phyloP scores from a whole-genome alignment of 352 stramenopile genomes.

The Phytophthora quininea region DNA sequence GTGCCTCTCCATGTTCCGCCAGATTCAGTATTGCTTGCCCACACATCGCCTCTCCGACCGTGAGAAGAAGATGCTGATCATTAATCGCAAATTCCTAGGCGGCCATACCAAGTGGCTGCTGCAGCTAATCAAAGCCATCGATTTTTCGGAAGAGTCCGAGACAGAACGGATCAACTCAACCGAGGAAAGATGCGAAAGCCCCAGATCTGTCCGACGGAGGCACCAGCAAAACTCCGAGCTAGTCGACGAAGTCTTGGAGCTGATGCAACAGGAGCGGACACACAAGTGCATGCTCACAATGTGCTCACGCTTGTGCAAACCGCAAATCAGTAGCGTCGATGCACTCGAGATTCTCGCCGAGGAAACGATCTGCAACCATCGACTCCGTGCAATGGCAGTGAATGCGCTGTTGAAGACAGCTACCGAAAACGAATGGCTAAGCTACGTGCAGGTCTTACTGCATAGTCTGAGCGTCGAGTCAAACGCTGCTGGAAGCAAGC shows the following conservation, averaged over 20 bases:
- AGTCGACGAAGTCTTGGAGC: conserved; percentile 61
- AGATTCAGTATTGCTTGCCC: conserved; percentile 89
- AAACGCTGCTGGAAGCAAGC: conserved; percentile 64
- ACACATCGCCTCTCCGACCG: conserved; percentile 74
- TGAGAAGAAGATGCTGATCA: conserved; percentile 77
- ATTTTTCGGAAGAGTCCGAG: conserved; percentile 65
- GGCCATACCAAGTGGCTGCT: conserved; percentile 88
- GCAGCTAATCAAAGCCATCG: conserved; percentile 85
- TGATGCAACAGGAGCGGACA: conserved; percentile 68
- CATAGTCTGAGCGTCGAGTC: conserved; percentile 78
- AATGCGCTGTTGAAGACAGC: conserved; percentile 69
- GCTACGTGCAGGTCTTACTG: conserved; percentile 74
- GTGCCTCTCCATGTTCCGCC: conserved; percentile 88
- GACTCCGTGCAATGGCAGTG: conserved; percentile 64
- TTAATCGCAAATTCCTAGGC: conserved; percentile 78
- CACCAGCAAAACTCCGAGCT: conserved; percentile 41
- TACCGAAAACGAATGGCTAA: conserved; percentile 81
- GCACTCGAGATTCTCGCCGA: conserved; percentile 80
- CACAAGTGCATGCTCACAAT: conserved; percentile 90
- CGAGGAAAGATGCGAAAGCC: conserved; percentile 26
- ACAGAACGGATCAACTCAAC: conserved; percentile 37
- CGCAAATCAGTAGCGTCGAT: conserved; percentile 76
- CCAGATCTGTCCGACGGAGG: conserved; percentile 8
- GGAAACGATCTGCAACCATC: conserved; percentile 64
- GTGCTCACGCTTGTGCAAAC: conserved; percentile 82